phyloP scores from a whole-genome alignment of 176 grass and related monocot genomes.

The Secale cereale region DNA sequence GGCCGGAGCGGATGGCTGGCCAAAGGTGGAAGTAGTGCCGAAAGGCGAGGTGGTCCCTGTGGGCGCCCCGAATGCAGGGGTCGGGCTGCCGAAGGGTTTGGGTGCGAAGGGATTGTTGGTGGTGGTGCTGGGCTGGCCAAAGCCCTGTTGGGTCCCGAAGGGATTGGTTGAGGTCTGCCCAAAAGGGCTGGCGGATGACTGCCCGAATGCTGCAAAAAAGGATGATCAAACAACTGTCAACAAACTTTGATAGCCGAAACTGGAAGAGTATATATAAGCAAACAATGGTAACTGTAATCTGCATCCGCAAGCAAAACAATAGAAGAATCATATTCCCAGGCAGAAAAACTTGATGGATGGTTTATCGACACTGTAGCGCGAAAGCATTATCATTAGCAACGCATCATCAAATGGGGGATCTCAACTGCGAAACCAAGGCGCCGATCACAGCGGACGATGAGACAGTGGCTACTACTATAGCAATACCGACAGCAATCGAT shows the following conservation, averaged over 20 bases:
- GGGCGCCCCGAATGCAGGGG: conserved; percentile 49
- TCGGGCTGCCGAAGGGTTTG: conserved; percentile 71
- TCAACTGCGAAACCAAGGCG: background rate
- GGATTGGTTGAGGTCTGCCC: conserved; percentile 56
- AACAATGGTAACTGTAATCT: background rate
- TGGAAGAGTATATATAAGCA: background rate
- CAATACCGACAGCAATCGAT: background rate
- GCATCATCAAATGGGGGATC: background rate
- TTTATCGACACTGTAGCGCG: background rate
- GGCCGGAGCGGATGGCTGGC: conserved; percentile 47
- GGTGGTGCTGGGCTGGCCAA: conserved; percentile 50
- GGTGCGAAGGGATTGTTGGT: conserved; percentile 70
- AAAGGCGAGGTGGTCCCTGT: conserved; percentile 50
- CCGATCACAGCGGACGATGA: background rate
- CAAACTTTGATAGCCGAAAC: background rate
- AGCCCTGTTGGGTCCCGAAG: conserved; percentile 49
- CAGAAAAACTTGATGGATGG: background rate
- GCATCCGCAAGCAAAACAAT: background rate
- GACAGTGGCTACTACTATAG: background rate
- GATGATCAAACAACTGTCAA: background rate
- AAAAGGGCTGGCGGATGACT: conserved; percentile 44
- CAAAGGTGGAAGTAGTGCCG: conserved; percentile 49
- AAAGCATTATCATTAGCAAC: background rate
- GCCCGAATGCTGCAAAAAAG: conserved; percentile 46
- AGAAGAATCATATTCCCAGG: background rate